Conservation (phyloP, 2,329 filamentous ascomycete species). For the Amauroascus niger region DNA sequence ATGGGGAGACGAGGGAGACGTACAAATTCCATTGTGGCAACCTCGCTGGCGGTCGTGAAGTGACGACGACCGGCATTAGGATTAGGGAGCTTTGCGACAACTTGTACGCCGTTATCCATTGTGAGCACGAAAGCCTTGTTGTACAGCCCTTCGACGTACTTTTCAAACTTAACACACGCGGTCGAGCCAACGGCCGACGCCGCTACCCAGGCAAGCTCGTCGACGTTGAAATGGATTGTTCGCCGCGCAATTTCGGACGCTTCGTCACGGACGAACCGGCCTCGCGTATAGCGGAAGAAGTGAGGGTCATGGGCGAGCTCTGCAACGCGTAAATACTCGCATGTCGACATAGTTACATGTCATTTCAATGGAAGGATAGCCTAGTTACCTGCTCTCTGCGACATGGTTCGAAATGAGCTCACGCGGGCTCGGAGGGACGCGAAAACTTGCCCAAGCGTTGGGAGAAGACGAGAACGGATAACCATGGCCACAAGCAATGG, state of each 20-base stretch:
- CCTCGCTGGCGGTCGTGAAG: constrained; percentile 19
- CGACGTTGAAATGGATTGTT: constrained; percentile 26
- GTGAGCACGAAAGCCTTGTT: constrained; percentile 21
- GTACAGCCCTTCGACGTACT: constrained; percentile 14
- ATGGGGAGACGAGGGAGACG: too few species aligned
- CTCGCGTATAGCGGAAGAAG: constrained; percentile 11
- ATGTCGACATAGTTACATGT: too few species aligned
- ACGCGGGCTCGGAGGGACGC: too few species aligned
- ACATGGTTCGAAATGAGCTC: too few species aligned
- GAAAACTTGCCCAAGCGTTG: too few species aligned
- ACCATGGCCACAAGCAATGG: too few species aligned
- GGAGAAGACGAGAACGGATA: too few species aligned
- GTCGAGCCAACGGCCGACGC: constrained; percentile 23
- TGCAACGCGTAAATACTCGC: too few species aligned
- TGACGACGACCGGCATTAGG: constrained; percentile 11
- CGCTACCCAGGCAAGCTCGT: constrained; percentile 26
- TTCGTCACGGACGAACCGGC: constrained; percentile 9
- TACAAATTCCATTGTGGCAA: constrained; percentile 24
- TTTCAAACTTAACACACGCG: constrained; percentile 23
- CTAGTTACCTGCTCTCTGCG: too few species aligned
- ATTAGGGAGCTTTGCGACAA: constrained; percentile 13
- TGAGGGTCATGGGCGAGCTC: too few species aligned
- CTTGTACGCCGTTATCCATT: constrained; percentile 11
- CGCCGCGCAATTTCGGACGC: constrained; percentile 5
- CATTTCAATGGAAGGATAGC: too few species aligned